Percentiles rank a stretch among this genome's conserved stretches.
These are phyloP conservation scores for Suhomyces choctaworum DNA, from an alignment of 1,139 yeast genomes.

Conservation along the genomic window DNA sequence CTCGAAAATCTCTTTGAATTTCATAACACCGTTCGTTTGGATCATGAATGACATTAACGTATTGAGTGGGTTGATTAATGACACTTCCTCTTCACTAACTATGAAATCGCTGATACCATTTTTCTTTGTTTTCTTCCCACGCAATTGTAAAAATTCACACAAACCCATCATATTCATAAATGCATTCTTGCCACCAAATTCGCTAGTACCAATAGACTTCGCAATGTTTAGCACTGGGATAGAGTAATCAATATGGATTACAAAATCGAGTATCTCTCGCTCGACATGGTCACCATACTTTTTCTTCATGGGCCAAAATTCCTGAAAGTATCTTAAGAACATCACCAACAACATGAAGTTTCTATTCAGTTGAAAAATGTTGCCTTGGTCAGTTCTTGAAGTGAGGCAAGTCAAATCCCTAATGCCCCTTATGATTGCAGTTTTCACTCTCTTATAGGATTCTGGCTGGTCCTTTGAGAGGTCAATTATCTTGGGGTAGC, in stretches of 20 bases:
- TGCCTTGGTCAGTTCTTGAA: conserved; percentile 31
- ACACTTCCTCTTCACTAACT: conserved; percentile 51
- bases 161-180: conserved; percentile 19
- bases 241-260: conserved; percentile 49
- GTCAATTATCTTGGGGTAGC: conserved; percentile 33
- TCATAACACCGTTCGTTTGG: conserved; percentile 30
- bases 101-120: conserved; percentile 41
- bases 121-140: conserved; percentile 28
- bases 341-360: conserved; percentile 41
- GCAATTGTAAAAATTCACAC: conserved; percentile 27
- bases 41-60: conserved; percentile 50
- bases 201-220: conserved; percentile 41
- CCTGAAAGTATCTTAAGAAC: conserved; percentile 55
- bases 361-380: conserved; percentile 26
- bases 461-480: conserved; percentile 20
- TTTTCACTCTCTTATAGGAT: conserved; percentile 26
- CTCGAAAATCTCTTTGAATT: conserved; percentile 19
- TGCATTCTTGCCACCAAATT: conserved; percentile 21
- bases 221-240: conserved; percentile 49
- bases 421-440: conserved; percentile 37
- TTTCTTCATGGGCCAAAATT: conserved; percentile 54
- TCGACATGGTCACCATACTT: conserved; percentile 71
- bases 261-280: conserved; percentile 51
- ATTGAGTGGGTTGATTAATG: conserved; percentile 62
- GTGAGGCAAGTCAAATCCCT: conserved; percentile 47